phyloP scores from a whole-genome alignment of 2,329 filamentous ascomycete genomes.

The Diaporthe destruens region DNA sequence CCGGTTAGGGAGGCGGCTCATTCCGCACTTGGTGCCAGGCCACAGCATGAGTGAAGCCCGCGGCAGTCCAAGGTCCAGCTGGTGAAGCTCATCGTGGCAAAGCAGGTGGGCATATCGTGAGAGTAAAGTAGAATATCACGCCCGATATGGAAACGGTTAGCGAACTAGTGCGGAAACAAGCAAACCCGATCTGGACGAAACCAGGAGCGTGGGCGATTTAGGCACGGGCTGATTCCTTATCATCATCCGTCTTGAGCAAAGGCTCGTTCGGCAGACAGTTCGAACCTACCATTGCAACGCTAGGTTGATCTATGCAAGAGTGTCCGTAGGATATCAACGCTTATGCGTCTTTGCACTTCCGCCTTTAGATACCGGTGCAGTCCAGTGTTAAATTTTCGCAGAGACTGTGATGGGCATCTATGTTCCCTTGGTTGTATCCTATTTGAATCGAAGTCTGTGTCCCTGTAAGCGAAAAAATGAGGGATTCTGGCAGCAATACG shows the following conservation, averaged over 20 bases:
- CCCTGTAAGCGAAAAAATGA: background rate
- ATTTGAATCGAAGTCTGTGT: background rate
- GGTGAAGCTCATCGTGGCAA: constrained; percentile 40
- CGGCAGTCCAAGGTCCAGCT: constrained; percentile 39
- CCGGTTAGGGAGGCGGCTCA: background rate
- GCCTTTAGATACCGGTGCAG: background rate
- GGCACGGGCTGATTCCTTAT: background rate
- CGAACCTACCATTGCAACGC: constrained; percentile 5
- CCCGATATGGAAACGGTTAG: constrained; percentile 52
- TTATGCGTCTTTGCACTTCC: constrained; percentile 1
- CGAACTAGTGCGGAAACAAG: constrained; percentile 48
- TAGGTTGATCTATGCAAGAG: background rate
- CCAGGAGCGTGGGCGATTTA: background rate
- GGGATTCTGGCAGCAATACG: background rate
- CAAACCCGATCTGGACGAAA: constrained; percentile 38
- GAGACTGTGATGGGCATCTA: background rate
- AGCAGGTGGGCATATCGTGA: constrained; percentile 41
- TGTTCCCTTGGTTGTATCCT: background rate
- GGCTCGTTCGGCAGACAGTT: constrained; percentile 29
- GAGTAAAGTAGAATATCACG: constrained; percentile 41
- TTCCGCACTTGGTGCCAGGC: constrained; percentile 30
- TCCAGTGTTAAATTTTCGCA: background rate
- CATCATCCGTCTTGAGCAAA: constrained; percentile 20
- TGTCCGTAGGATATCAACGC: background rate
- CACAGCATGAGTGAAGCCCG: constrained; percentile 41